Evolutionary conservation across 1,284 basidiomycete genomes (phyloP), one percentile per base, ranked within the genome.

Genomic region (Apiotrichum gracile): DNA sequence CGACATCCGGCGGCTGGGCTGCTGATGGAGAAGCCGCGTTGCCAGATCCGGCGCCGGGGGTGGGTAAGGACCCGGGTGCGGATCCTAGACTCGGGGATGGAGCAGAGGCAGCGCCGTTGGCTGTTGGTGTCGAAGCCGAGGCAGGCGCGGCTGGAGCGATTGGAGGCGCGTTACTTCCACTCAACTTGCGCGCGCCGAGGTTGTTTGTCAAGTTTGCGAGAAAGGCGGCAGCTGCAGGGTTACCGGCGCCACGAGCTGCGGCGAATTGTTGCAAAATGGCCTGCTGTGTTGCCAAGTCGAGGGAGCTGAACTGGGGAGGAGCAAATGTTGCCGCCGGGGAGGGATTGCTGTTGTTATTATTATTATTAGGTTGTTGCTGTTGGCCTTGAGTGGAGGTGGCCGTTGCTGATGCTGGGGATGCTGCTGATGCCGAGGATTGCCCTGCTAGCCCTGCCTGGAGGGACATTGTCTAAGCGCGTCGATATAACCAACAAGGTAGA

Each of bases 231-330:
- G 51, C 51, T 13, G 46, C 51, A 16, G 46, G 34, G 16, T 46
- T 52, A 39, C 39, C 43, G 2, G 56, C 52, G 2, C 49, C 22
- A 6, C 53, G 42, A 6, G 42, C 42, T 13, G 50, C 47, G 16
- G 57, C 57, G 26, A 58, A 29, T 45, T 59, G 57, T 21, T 55
- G 53, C n/a, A 55, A 48, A 22, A 55, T 37, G 22, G 45, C 40
- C 45, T 59, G 57, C 17, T 59, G 57, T 4, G 50, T 37, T 14
- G 40, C 16, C 5, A 26, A 43, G 21, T 59, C 54, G n/a, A 59
- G 22, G 5, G 35, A 34, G 24, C 33, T 42, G 24, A 52, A 46
- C 34, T 33, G 39, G 40, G 47, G 34, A 21, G 35, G 41, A 34
- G 26, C 14, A 27, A 42, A 12, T 41, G 16, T 12, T 29, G 27